phyloP scores from a whole-genome alignment of 192 early-diverging fungal genomes.

The Backusella liffmaniae region DNA sequence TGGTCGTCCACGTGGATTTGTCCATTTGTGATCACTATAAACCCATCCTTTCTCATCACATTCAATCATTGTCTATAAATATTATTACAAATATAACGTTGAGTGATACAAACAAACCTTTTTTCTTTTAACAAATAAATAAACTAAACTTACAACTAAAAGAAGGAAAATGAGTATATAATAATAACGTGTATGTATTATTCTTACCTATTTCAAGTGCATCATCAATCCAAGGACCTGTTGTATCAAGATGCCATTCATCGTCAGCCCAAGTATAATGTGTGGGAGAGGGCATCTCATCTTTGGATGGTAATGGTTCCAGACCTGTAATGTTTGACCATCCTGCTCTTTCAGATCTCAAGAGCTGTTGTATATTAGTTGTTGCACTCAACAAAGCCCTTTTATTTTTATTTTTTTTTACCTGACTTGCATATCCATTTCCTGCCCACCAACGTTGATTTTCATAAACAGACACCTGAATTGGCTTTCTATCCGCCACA shows the following conservation, averaged over 20 bases:
- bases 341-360: slow-evolving; percentile 26
- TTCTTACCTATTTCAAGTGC: slow-evolving; percentile 27
- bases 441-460: slow-evolving; percentile 38
- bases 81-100: neutral
- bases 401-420: neutral
- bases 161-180: neutral
- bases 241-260: slow-evolving; percentile 34
- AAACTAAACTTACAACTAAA: slow-evolving; percentile 19
- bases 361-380: neutral
- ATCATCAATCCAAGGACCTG: slow-evolving; percentile 38
- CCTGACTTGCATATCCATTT: slow-evolving; percentile 25
- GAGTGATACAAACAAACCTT: neutral
- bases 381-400: no score
- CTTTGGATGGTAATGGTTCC: slow-evolving; percentile 24
- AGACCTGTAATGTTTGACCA: slow-evolving; percentile 36
- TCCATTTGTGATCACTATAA: slow-evolving; percentile 38
- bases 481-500: neutral
- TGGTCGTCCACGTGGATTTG: slow-evolving; percentile 16
- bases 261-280: slow-evolving; percentile 30
- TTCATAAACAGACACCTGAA: slow-evolving; percentile 33
- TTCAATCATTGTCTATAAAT: slow-evolving; percentile 26
- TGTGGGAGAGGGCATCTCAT: slow-evolving; percentile 26
- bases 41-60: slow-evolving; percentile 42
- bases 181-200: neutral
- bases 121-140: neutral